These are phyloP conservation scores for Vaccinium vitisidaea DNA, from an alignment of 148 eudicot species.

Conservation along the genomic window DNA sequence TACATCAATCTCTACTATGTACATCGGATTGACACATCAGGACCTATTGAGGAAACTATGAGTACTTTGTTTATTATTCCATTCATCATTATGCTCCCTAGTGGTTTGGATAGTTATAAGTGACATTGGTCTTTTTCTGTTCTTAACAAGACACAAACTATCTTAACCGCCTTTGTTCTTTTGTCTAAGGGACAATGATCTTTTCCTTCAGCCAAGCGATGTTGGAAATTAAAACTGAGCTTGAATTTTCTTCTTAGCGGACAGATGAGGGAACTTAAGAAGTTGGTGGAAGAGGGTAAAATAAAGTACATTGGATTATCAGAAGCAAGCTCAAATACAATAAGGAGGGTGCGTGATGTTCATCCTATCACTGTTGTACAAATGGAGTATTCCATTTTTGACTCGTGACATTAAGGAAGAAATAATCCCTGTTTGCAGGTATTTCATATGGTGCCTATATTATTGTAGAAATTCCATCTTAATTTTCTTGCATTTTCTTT, in stretches of 20 bases:
- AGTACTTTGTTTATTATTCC: slow-evolving; percentile 17
- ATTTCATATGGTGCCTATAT: neutral
- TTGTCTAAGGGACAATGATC: neutral
- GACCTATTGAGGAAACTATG: slow-evolving; percentile 78
- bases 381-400: slow-evolving; percentile 74
- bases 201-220: neutral
- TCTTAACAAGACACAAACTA: neutral
- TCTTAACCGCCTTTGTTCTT: neutral
- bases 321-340: slow-evolving; percentile 65
- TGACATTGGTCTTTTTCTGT: neutral
- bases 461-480: neutral
- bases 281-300: slow-evolving; percentile 75
- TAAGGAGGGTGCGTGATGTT: slow-evolving; percentile 73
- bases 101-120: neutral
- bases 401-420: slow-evolving; percentile 73
- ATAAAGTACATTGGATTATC: slow-evolving; percentile 68
- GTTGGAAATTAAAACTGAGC: neutral
- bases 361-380: slow-evolving; percentile 72
- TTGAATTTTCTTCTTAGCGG: neutral
- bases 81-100: neutral
- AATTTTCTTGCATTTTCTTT: neutral
- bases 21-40: slow-evolving; percentile 61
- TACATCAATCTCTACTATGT: slow-evolving; percentile 68
- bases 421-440: slow-evolving; percentile 76
- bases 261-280: slow-evolving; percentile 74